Conservation (phyloP, 768 basidiomycete genomes). For the Lactarius akahatsu region DNA sequence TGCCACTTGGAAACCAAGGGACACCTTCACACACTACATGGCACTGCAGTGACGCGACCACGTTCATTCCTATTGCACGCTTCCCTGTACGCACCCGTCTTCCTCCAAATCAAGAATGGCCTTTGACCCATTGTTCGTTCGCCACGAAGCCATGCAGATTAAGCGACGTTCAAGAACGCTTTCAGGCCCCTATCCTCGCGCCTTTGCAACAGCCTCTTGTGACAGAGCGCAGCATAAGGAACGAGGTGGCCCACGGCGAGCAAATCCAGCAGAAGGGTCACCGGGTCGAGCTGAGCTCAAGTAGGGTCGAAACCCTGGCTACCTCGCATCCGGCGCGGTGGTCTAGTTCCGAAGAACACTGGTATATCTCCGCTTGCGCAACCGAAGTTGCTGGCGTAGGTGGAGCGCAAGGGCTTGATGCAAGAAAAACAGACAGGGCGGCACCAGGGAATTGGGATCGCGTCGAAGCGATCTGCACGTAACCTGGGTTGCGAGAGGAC, state of each 20-base stretch:
- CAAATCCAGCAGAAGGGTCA: conserved; percentile 27
- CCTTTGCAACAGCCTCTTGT: conserved; percentile 13
- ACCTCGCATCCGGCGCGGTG: conserved; percentile 23
- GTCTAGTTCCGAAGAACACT: conserved; percentile 23
- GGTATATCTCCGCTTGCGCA: conserved; percentile 5
- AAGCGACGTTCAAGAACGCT: conserved; percentile 27
- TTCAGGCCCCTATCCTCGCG: conserved; percentile 21
- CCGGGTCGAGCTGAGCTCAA: conserved; percentile 28
- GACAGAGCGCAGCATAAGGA: conserved; percentile 16
- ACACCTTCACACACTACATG: conserved; percentile 17
- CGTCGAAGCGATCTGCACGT: conserved; percentile 11
- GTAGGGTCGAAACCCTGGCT: conserved; percentile 20
- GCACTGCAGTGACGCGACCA: conserved; percentile 15
- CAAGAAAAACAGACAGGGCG: conserved; percentile 16
- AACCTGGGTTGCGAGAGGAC: conserved; percentile 6
- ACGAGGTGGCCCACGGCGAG: conserved; percentile 25
- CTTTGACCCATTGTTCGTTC: conserved; percentile 15
- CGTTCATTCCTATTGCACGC: conserved; percentile 12
- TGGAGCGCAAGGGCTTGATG: conserved; percentile 7
- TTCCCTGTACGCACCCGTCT: conserved; percentile 22
- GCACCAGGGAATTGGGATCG: conserved; percentile 17
- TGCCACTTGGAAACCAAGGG: conserved; percentile 9
- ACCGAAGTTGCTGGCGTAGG: background rate
- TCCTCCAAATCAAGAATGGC: conserved; percentile 11
- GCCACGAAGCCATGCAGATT: conserved; percentile 25